phyloP scores from a whole-genome alignment of 1,284 basidiomycete species.

The Cronartium quercuum region DNA sequence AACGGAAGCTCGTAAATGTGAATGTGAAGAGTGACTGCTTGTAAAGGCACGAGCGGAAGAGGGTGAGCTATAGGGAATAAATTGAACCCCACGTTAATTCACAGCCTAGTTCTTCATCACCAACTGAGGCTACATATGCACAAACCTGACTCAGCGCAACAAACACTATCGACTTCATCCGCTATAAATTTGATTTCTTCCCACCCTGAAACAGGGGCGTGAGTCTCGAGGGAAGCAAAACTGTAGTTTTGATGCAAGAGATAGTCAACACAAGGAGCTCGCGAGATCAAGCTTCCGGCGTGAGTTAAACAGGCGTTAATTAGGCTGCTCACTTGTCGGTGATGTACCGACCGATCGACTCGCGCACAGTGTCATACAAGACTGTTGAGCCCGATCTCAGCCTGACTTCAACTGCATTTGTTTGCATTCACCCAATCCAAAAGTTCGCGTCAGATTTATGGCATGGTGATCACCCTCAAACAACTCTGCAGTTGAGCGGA shows the following conservation, averaged over 20 bases:
- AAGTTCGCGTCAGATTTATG: not conserved
- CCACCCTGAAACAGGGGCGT: conserved; percentile 21
- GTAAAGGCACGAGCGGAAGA: not conserved
- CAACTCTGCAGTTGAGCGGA: not conserved
- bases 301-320: too few relatives aligned
- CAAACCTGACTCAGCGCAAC: conserved; percentile 32
- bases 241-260: too few relatives aligned
- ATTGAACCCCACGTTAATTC: not conserved
- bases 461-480: not conserved
- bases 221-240: conserved; percentile 49
- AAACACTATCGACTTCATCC: conserved; percentile 25
- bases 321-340: conserved; percentile 49
- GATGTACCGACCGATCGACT: conserved; percentile 60
- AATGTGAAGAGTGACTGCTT: conserved; percentile 50
- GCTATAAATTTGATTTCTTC: conserved; percentile 21
- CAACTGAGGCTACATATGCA: not conserved
- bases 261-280: too few relatives aligned
- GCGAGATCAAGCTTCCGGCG: too few relatives aligned
- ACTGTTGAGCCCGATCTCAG: conserved; percentile 61
- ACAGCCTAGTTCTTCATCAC: not conserved
- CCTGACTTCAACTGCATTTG: conserved; percentile 70
- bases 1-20: conserved; percentile 79
- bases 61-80: not conserved
- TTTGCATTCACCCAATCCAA: too few relatives aligned
- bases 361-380: conserved; percentile 65